Evolutionary conservation across 1,139 yeast genomes (phyloP), one percentile per base, ranked within the genome.

Genomic region (Suhomyces yuchorum): DNA sequence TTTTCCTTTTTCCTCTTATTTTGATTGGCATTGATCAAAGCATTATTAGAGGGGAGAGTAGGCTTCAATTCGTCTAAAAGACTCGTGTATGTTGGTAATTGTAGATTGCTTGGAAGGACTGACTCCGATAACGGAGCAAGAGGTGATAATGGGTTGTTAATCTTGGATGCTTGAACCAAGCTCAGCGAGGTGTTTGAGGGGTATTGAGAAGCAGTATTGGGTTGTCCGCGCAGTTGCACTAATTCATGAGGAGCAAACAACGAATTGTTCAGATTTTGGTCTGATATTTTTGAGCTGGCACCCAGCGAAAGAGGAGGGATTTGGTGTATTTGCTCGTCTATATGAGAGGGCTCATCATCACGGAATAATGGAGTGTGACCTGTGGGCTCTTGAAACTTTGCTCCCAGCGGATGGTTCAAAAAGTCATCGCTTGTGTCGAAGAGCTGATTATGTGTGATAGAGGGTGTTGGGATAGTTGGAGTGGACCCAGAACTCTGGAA

Each of bases 121-220:
- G 70, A 59, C 42, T 71, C 77, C 2, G 73, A 65, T 18, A 73
- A 62, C 11, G 76, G 75, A 26, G 61, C 65, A 37, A 72, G 56
- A 1, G 72, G 71, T 0, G 74, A 73, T 17, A 69, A 49, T 37
- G 60, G 60, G 22, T 52, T 53, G 35, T 46, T 48, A 24, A 51
- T 46, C 50, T 57, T 58, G 35, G 43, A 38, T 5, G 40, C 38
- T 37, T 30, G 46, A 14, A 37, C 37, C 35, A 40, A 30, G n/a
- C 45, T 28, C 15, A 20, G 19, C 2, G 54, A 48, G 42, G 45
- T 48, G 18, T 42, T 47, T 9, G 54, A 53, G n/a, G 28, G 39
- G 23, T 14, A 14, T 49, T 51, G 43, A 12, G 14, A 12, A 17
- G 33, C 22, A 4, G 51, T 53, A 33, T 43, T 48, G 5, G 52